Base-by-base conservation (phyloP, 169 alveolate species). In the Plasmodium berghei region DNA sequence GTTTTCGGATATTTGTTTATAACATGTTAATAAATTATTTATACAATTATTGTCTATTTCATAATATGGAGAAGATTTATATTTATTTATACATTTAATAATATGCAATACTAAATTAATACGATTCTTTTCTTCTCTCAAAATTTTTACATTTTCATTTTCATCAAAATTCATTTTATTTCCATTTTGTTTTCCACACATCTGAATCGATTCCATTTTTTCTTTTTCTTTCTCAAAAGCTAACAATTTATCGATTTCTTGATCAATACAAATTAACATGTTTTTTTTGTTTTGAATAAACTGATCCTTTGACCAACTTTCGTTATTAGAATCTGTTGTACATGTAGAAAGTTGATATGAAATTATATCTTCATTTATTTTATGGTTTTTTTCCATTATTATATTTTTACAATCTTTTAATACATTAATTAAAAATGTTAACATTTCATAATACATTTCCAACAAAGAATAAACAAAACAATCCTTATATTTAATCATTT, bases 1-100 rank as follows among this genome's bases (percentile, higher is more conserved):
- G 2, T 66, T 72, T 70, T 86, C 46, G 8, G 62, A 52, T n/a
- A 86, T 71, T 22, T 22, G 8, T 66, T 71, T 70, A 61, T 59
- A 71, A 10, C 86, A 86, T 24, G 8, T 52, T 28, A 86, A 40
- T 55, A 86, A 26, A 5, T 48, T 71, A 24, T 42, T 62, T 3
- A 69, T 86, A 46, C 91, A 86, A 1, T 70, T 52, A 26, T 20
- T 45, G 22, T 45, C n/a, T 28, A 86, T 58, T 86, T 86, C 91
- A 42, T 71, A 86, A 48, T 64, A 86, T 1, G 91, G 91, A 6
- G 91, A 86, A 20, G 87, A 48, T 46, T 64, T 28, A 59, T 66
- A 86, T 72, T 86, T 71, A 48, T 71, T 69, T 48, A 71, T 46
- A 24, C 91, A 86, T 9, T 48, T 86, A 0, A 86, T 34, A n/a